A percentile compares a stretch with the other conserved stretches of the same genome.
phyloP scores from a whole-genome alignment of 2,329 filamentous ascomycete species.

The Alternaria incomplexa region DNA sequence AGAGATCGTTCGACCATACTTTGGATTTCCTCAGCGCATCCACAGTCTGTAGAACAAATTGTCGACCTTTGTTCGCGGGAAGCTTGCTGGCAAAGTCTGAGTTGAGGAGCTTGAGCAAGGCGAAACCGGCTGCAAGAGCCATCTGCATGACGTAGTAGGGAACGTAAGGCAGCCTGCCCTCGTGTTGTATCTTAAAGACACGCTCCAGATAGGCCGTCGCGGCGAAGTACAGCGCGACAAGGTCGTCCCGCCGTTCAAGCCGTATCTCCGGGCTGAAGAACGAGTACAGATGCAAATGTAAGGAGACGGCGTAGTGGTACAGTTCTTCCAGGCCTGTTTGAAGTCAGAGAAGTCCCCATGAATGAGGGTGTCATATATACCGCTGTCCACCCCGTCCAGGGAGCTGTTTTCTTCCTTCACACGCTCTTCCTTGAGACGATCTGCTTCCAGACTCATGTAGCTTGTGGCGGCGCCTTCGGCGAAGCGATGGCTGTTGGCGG shows the following conservation, averaged over 20 bases:
- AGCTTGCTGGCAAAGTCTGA: conserved; percentile 72
- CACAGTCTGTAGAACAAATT: conserved; percentile 74
- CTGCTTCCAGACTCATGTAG: conserved; percentile 46
- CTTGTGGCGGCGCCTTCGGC: conserved; percentile 38
- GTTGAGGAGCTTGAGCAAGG: conserved; percentile 77
- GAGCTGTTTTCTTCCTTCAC: conserved; percentile 22
- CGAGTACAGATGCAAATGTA: conserved; percentile 78
- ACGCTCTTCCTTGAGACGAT: conserved; percentile 45
- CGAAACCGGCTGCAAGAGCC: conserved; percentile 80
- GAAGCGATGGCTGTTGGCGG: conserved; percentile 40
- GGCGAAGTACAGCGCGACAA: conserved; percentile 77
- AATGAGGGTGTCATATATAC: conserved; percentile 18
- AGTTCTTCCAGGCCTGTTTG: conserved; percentile 57
- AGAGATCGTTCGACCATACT: conserved; percentile 77
- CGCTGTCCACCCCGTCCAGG: conserved; percentile 43
- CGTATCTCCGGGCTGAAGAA: conserved; percentile 81
- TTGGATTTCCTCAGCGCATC: conserved; percentile 73
- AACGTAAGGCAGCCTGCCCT: conserved; percentile 68
- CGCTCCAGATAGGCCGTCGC: conserved; percentile 71
- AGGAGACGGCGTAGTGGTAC: conserved; percentile 73
- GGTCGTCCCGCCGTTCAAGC: conserved; percentile 63
- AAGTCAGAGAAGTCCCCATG: conserved; percentile 38
- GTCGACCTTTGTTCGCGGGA: conserved; percentile 69
- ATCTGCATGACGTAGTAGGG: conserved; percentile 84
- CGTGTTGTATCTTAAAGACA: conserved; percentile 59